Base-by-base conservation (phyloP, 257 asterid genomes). In the Handroanthus guayacan region DNA sequence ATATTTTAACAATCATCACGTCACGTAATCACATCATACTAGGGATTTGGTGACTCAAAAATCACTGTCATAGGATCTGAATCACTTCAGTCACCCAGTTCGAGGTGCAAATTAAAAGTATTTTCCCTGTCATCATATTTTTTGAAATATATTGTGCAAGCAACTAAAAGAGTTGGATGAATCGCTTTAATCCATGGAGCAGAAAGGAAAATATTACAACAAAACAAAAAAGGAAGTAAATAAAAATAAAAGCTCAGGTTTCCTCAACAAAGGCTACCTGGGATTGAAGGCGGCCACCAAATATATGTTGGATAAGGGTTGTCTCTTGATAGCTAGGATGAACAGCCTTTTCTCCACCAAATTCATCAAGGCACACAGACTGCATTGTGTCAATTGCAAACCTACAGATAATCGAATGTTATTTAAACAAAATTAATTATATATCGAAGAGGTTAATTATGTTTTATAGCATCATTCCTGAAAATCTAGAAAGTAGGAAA, bases 371-470 rank as follows among this genome's bases (percentile, higher is more conserved):
- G 88, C 99, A 92, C 56, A 83, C 94, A 62, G 94, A 95, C 75
- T 95, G 99, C 99, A 95, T 95, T 43, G 90, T 95, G 87, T 92
- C 99, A 70, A 95, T 95, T 69, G 98, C 98, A 88, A 95, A 92
- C 94, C 99, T 95, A 79, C 62, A 71, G 3, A n/a, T 77, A 18
- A 71, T 8, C 61, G 3, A 60, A 82, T 18, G 61, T 66, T 73
- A 67, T 48, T 76, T 69, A 20, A 62, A 69, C 70, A 45, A 72
- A 54, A 61, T 43, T 38, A 62, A 3, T 52, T 58, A 73, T 5
- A 69, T 44, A n/a, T 14, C 13, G 16, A 58, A 66, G 31, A 52
- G 5, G 12, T n/a, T 9, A 55, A 39, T 12, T 67, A 54, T 57
- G 25, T 67, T 10, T 31, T 65, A 52, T 10, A 38, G 17, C 2